Base-by-base conservation (phyloP, 306 rosid genomes). In the Cicer pinnatifidum region DNA sequence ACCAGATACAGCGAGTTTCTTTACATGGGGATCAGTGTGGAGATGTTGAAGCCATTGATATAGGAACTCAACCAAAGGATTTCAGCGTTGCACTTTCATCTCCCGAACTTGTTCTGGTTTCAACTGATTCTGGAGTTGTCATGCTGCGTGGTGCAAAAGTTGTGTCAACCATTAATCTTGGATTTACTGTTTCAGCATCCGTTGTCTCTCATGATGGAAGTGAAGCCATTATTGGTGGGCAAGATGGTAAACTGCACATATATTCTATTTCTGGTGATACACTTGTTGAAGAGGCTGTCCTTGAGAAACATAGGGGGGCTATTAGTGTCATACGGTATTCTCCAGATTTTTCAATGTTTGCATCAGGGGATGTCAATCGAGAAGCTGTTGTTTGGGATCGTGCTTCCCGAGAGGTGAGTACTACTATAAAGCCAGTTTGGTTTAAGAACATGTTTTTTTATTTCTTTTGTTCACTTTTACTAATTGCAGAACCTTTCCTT, bases 301-400 rank as follows among this genome's bases (percentile, higher is more conserved):
- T 94, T 58, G 95, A 94, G 89, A 94, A 89, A 80, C 98, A 94
- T 74, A 87, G 98, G 51, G 98, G 97, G 33, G 90, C 98, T 69
- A 48, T 94, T 64, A 89, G 90, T 82, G 96, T 82, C 74, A 91
- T 91, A 72, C 83, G 80, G 13, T 91, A 94, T 88, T 94, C 98
- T 73, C 96, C 98, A 16, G 93, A 90, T 68, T 82, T 88, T 73
- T 89, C 98, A 57, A 89, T 91, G 98, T 89, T 89, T 88, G 98
- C 96, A 78, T 91, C 98, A 60, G 98, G 92, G 76, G 98, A 94
- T 86, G 85, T 85, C 79, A 94, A 94, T 80, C 88, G 98, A 78
- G 98, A 94, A 87, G 97, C 96, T 71, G 61, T 91, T 46, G 86
- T 94, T 58, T 94, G 98, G 98, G 92, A 91, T 83, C 81, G 86